Base-by-base conservation (phyloP, 164 flowering plant genomes). In the Warburgia ugandensis region DNA sequence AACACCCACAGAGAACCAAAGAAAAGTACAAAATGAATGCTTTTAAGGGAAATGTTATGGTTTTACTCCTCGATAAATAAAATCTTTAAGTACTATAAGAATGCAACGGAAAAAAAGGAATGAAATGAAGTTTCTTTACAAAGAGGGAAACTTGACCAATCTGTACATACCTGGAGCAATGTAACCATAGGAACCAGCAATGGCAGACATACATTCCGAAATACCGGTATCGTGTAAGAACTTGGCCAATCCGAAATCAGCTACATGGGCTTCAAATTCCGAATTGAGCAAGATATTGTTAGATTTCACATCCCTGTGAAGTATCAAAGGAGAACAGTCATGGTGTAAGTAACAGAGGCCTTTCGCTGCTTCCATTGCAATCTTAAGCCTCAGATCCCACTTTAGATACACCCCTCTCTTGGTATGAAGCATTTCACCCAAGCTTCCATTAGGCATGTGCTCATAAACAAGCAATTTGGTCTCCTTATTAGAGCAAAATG, bases 101-200 rank as follows among this genome's bases (percentile, higher is more conserved):
- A n/a, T n/a, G n/a, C n/a, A n/a, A n/a, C n/a, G n/a, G n/a, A n/a
- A n/a, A n/a, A n/a, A n/a, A n/a, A n/a, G n/a, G n/a, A n/a, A n/a
- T n/a, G n/a, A n/a, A n/a, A n/a, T 26, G 32, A 2, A 19, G 5
- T 1, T 31, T 17, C 8, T 22, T 10, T 22, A 39, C 28, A 29
- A 22, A 11, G 17, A 37, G 19, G 12, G 39, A 44, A 45, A 32
- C 51, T 9, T 5, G 3, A n/a, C n/a, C n/a, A n/a, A n/a, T n/a
- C n/a, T n/a, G n/a, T 20, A 28, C 26, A 41, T 72, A 84, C 94
- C 94, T 66, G 89, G 94, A 52, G 94, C 89, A 33, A 85, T 82
- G 46, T 82, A 82, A 11, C 89, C 94, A 19, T 82, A 84, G n/a
- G 94, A 84, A 2, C 89, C 94, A 29, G 94, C 89, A 54, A 84